Conservation (phyloP, 139 green algal genomes). For the Coccomyxa sp. region DNA sequence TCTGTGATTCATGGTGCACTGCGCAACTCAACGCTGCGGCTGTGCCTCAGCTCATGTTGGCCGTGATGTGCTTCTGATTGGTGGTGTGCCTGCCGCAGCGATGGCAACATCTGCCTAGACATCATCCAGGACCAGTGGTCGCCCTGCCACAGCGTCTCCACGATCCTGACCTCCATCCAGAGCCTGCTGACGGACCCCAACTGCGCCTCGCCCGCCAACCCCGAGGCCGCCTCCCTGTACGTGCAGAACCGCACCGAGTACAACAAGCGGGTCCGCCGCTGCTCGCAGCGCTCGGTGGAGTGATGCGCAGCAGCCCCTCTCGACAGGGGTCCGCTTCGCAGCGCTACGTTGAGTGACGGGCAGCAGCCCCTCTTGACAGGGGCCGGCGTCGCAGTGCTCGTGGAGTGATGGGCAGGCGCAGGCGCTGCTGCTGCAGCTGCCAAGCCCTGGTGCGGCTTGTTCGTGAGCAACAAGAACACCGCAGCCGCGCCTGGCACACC, state of each 20-base stretch:
- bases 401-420: no score
- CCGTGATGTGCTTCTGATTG: background rate
- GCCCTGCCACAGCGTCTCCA: constrained; percentile 87
- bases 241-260: constrained; percentile 62
- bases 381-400: no score
- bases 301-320: no score
- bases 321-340: no score
- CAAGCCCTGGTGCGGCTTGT: no score
- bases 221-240: constrained; percentile 81
- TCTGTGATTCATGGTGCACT: no score
- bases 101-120: constrained; percentile 92
- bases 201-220: constrained; percentile 82
- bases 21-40: no score
- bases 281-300: constrained; percentile 50
- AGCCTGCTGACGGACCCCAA: constrained; percentile 90
- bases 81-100: constrained; percentile 52
- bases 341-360: no score
- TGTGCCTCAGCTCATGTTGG: constrained; percentile 3
- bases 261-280: constrained; percentile 62
- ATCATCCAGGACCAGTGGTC: constrained; percentile 90
- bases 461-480: no score
- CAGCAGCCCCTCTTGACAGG: no score
- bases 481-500: no score
- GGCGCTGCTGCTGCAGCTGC: no score
- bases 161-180: constrained; percentile 86